A percentile compares a stretch with the other conserved stretches of the same genome.
phyloP scores from a whole-genome alignment of 2,329 filamentous ascomycete species.

The Ambrosiella xylebori region DNA sequence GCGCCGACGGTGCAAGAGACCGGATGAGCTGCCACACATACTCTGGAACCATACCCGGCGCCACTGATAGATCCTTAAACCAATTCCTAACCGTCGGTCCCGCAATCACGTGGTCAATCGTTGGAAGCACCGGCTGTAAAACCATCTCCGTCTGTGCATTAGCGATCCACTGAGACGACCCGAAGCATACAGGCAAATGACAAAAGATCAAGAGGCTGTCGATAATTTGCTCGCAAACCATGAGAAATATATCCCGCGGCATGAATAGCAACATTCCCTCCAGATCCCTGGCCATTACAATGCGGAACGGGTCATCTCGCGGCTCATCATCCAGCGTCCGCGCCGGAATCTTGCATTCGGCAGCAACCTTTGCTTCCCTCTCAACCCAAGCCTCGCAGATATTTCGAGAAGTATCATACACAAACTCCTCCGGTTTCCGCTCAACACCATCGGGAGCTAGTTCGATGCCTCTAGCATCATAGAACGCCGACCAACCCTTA shows the following conservation, averaged over 20 bases:
- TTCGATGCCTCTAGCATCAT: neutral
- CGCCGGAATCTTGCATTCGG: constrained; percentile 43
- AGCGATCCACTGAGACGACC: constrained; percentile 16
- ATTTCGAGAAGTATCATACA: constrained; percentile 22
- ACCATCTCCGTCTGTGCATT: constrained; percentile 37
- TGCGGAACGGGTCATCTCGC: constrained; percentile 67
- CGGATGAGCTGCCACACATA: neutral
- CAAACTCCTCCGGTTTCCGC: constrained; percentile 7
- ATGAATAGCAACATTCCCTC: constrained; percentile 41
- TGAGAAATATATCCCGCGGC: constrained; percentile 21
- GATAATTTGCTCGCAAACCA: constrained; percentile 33
- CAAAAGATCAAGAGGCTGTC: constrained; percentile 53
- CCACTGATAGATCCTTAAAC: neutral
- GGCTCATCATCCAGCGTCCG: constrained; percentile 56
- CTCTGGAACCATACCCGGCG: constrained; percentile 3
- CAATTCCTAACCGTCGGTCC: neutral
- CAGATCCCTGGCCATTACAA: constrained; percentile 67
- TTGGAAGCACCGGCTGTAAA: constrained; percentile 15
- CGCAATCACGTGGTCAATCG: neutral
- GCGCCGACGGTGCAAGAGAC: neutral
- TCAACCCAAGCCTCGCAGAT: constrained; percentile 34
- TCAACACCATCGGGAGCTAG: neutral
- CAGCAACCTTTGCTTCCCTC: constrained; percentile 34
- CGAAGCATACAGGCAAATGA: constrained; percentile 11
- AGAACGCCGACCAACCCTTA: constrained; percentile 44